Evolutionary conservation across 2,329 filamentous ascomycete genomes (phyloP), one percentile per base, ranked within the genome.

Genomic region (Sporothrix protearum): DNA sequence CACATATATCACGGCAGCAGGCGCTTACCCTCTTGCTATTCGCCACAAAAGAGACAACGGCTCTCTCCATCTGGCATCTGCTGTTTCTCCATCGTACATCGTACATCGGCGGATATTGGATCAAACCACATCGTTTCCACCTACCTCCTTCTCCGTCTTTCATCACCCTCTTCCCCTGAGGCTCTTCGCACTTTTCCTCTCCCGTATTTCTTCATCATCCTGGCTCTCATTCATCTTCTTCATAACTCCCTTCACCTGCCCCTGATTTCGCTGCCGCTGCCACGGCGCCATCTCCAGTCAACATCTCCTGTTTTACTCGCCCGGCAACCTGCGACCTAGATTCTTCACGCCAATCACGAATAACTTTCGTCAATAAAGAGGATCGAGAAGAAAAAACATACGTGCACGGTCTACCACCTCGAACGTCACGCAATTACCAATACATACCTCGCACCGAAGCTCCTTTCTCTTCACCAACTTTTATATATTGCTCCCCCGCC

Each of bases 1-100:
- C 49, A 72, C 71, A 67, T 57, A 66, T 61, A 57, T 66, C 71
- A 72, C 71, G 16, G 39, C 68, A 33, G 67, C 69, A 59, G 68
- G 71, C 71, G 71, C 71, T 72, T 72, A 67, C 19, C 19, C 47
- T 45, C 39, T 45, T 33, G 10, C 33, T 25, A 42, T 51, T 36
- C n/a, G 39, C n/a, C 39, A 16, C 42, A 47, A 49, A 47, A 47
- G 39, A 1, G 14, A 47, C 14, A 49, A 36, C 25, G 28, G 42
- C 63, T 30, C 14, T 51, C 45, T 63, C 61, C 39, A 47, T 49
- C 39, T 30, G 42, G 8, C 59, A 45, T 45, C 33, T 47, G 2
- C 59, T 66, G 39, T 36, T 30, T 66, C 39, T 36, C 42, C 45
- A 51, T 67, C 47, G 22, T 16, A 49, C 36, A 14, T 57, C 33